phyloP scores from a whole-genome alignment of 2,329 filamentous ascomycete species.

The Aspergillus spinulosporus region DNA sequence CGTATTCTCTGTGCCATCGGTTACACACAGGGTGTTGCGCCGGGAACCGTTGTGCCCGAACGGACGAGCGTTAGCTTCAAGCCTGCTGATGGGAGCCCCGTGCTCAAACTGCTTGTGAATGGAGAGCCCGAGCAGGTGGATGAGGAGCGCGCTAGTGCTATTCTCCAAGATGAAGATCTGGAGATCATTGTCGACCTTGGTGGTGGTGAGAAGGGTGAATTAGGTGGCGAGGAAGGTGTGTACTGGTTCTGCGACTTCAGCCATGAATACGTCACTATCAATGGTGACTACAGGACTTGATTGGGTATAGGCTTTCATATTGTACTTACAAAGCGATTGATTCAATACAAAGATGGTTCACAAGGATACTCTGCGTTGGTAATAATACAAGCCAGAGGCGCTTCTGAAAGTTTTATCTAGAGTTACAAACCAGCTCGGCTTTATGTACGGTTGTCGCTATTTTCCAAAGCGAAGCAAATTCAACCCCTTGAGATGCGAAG shows the following conservation, averaged over 20 bases:
- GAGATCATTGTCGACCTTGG: conserved; percentile 62
- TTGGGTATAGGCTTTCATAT: not conserved
- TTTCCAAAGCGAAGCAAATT: conserved; percentile 11
- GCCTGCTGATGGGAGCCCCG: conserved; percentile 57
- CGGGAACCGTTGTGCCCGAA: conserved; percentile 52
- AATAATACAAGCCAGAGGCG: conserved; percentile 20
- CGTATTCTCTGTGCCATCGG: conserved; percentile 93
- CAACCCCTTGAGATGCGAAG: conserved; percentile 15
- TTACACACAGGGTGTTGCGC: conserved; percentile 60
- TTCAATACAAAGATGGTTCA: not conserved
- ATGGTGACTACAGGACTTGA: conserved; percentile 46
- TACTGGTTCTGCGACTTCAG: conserved; percentile 70
- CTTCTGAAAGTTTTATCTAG: conserved; percentile 32
- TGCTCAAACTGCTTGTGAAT: conserved; percentile 59
- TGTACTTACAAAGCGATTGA: not conserved
- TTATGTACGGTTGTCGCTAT: conserved; percentile 32
- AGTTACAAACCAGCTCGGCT: conserved; percentile 36
- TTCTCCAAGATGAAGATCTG: conserved; percentile 62
- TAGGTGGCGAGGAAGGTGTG: conserved; percentile 54
- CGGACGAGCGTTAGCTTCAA: conserved; percentile 63
- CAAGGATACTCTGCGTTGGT: not conserved
- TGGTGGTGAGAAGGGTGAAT: conserved; percentile 47
- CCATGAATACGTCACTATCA: conserved; percentile 66
- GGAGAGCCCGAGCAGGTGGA: conserved; percentile 65
- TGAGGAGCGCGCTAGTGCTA: conserved; percentile 59